phyloP scores from a whole-genome alignment of 495 filamentous ascomycete species.

The Penicillium coprophilum region DNA sequence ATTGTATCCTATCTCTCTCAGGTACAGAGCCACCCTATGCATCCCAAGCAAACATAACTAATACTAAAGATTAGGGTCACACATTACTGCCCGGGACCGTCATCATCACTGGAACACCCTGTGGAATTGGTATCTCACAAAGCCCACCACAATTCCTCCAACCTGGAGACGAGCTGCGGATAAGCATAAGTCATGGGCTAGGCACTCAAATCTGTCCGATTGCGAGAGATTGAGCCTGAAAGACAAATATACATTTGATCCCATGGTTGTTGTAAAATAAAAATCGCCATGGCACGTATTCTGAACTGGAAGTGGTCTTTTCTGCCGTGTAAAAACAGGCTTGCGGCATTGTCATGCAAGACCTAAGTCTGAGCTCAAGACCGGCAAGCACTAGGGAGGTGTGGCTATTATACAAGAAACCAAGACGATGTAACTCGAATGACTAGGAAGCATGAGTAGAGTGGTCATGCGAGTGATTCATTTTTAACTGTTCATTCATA shows the following conservation, averaged over 20 bases:
- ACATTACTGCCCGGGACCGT: constrained; percentile 15
- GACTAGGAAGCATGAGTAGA: background rate
- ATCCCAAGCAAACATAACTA: background rate
- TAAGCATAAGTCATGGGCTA: constrained; percentile 15
- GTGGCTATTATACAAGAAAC: background rate
- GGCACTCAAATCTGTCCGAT: constrained; percentile 14
- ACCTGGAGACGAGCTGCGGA: constrained; percentile 12
- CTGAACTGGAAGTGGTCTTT: background rate
- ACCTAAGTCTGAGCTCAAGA: background rate
- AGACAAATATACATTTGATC: background rate
- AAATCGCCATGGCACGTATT: background rate
- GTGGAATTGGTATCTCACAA: constrained; percentile 21
- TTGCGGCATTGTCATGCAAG: background rate
- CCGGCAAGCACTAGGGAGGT: background rate
- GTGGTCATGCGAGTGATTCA: background rate
- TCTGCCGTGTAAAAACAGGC: background rate
- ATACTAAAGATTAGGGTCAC: constrained; percentile 9
- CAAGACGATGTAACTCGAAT: background rate
- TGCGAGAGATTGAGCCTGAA: constrained; percentile 1
- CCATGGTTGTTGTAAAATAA: background rate
- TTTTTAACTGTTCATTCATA: background rate
- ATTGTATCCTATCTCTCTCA: constrained; percentile 66
- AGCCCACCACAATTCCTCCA: constrained; percentile 15
- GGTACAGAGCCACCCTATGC: constrained; percentile 21
- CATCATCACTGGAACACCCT: constrained; percentile 21